Conservation (phyloP, 164 flowering plant species). For the Saururus chinensis region DNA sequence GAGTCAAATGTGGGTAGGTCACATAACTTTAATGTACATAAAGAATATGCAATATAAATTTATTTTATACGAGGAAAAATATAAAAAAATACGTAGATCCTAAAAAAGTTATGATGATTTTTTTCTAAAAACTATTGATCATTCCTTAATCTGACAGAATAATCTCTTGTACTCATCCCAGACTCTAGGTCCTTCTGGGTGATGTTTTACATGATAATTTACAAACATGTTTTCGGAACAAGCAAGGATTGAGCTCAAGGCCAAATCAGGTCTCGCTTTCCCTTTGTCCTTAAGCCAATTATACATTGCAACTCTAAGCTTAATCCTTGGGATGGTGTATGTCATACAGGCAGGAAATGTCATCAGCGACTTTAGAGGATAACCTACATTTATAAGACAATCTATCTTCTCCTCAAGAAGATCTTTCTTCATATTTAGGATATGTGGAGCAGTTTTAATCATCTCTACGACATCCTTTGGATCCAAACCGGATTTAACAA, state of each 20-base stretch:
- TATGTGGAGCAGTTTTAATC: slow-evolving; percentile 42
- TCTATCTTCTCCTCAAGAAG: slow-evolving; percentile 41
- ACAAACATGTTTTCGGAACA: slow-evolving; percentile 34
- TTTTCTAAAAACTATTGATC: neutral
- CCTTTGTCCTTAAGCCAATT: slow-evolving; percentile 53
- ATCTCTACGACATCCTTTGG: slow-evolving; percentile 33
- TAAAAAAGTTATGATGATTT: too few relatives aligned
- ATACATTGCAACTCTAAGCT: slow-evolving; percentile 47
- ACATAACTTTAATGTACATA: too few relatives aligned
- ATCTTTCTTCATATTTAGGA: slow-evolving; percentile 38
- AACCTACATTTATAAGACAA: slow-evolving; percentile 40
- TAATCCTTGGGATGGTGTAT: slow-evolving; percentile 34
- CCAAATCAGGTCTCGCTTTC: slow-evolving; percentile 17
- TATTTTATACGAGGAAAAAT: too few relatives aligned
- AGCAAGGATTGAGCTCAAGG: slow-evolving; percentile 44
- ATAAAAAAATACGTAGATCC: too few relatives aligned
- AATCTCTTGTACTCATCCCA: slow-evolving; percentile 19
- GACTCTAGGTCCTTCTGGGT: slow-evolving; percentile 49
- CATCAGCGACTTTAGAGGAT: slow-evolving; percentile 37
- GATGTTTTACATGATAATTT: slow-evolving; percentile 32
- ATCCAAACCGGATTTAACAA: slow-evolving; percentile 53
- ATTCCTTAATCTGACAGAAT: neutral
- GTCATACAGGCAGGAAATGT: slow-evolving; percentile 37
- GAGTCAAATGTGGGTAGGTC: too few relatives aligned
- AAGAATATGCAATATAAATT: too few relatives aligned